phyloP scores from a whole-genome alignment of 163 green algal genomes.

The Chloromonas sp. region DNA sequence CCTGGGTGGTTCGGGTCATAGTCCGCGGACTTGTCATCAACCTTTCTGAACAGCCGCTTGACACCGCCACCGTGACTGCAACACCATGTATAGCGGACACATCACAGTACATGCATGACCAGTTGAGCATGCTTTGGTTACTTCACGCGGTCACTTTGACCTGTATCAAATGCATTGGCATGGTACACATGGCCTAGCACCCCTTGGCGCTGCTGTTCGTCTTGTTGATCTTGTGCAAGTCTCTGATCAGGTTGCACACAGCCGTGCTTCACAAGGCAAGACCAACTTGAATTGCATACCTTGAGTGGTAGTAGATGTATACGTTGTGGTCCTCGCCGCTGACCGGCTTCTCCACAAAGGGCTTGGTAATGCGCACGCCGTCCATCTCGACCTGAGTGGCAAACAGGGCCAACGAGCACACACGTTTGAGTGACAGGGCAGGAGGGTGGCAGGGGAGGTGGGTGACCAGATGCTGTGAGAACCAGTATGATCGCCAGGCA shows the following conservation, averaged over 20 bases:
- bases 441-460: not conserved
- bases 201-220: no score
- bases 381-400: not conserved
- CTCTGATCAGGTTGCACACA: no score
- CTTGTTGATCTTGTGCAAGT: no score
- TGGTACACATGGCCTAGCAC: no score
- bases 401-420: not conserved
- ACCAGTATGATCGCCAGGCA: not conserved
- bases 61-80: conserved; percentile 72
- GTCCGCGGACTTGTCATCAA: conserved; percentile 72
- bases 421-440: not conserved
- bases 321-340: conserved; percentile 92
- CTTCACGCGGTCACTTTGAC: no score
- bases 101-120: no score
- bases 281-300: no score
- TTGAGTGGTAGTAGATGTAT: conserved; percentile 95
- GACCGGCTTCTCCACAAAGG: conserved; percentile 95
- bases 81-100: no score
- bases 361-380: conserved; percentile 73
- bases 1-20: conserved; percentile 76
- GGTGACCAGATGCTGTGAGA: not conserved
- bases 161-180: no score
- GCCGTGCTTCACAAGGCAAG: no score
- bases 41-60: conserved; percentile 94
- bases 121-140: no score